Conservation (phyloP, 2,329 filamentous ascomycete species). For the Lasiodiplodia gonubiensis region DNA sequence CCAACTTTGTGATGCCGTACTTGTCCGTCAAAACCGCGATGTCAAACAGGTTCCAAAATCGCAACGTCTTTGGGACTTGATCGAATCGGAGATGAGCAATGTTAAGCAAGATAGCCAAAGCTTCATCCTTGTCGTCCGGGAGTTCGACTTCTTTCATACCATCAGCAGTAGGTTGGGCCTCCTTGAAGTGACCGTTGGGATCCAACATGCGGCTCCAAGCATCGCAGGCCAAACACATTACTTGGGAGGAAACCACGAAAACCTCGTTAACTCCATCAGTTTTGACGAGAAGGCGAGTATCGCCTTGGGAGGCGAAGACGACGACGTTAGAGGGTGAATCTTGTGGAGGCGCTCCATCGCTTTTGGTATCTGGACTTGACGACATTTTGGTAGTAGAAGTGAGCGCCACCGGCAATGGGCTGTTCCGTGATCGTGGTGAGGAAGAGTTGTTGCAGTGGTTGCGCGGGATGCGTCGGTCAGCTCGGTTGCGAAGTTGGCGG, state of each 20-base stretch:
- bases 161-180: constrained; percentile 23
- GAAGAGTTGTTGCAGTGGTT: too few relatives aligned
- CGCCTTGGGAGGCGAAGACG: constrained; percentile 1
- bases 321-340: background rate
- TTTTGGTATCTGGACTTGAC: background rate
- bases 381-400: too few relatives aligned
- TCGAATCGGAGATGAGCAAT: constrained; percentile 40
- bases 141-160: constrained; percentile 36
- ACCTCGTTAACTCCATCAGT: constrained; percentile 2
- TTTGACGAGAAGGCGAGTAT: background rate
- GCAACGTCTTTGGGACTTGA: constrained; percentile 31
- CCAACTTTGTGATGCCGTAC: background rate
- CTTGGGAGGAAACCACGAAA: constrained; percentile 30
- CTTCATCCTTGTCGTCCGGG: constrained; percentile 40
- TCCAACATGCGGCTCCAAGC: constrained; percentile 36
- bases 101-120: constrained; percentile 41
- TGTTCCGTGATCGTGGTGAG: too few relatives aligned
- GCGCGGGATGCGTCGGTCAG: too few relatives aligned
- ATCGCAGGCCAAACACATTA: constrained; percentile 33
- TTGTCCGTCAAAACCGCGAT: background rate
- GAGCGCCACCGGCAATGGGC: too few relatives aligned
- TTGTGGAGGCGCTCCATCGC: background rate
- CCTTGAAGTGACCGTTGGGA: constrained; percentile 25
- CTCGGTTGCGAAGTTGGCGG: too few relatives aligned
- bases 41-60: background rate